phyloP scores from a whole-genome alignment of 2,329 filamentous ascomycete species.

The Didymosphaeria variabile region DNA sequence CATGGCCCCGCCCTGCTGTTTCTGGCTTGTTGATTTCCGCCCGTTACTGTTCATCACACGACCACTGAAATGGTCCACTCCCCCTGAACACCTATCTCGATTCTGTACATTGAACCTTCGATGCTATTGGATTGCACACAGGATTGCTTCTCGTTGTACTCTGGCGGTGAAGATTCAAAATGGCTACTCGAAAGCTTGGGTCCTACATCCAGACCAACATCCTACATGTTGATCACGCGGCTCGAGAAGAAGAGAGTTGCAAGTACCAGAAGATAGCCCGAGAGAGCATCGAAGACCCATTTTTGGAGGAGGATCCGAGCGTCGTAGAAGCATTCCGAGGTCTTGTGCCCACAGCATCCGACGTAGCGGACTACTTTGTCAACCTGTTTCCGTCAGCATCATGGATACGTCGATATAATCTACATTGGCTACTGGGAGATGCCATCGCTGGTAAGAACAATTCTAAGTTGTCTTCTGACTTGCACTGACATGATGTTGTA shows the following conservation, averaged over 20 bases:
- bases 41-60: not conserved
- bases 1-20: not conserved
- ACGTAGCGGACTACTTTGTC: constrained; percentile 33
- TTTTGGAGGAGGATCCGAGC: constrained; percentile 41
- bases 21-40: not conserved
- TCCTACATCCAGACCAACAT: constrained; percentile 18
- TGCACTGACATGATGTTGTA: constrained; percentile 19
- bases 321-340: constrained; percentile 38
- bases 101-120: not conserved
- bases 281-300: constrained; percentile 32
- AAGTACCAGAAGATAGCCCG: constrained; percentile 28
- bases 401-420: constrained; percentile 41
- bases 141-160: not conserved
- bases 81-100: not conserved
- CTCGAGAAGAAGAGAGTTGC: constrained; percentile 24
- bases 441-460: constrained; percentile 38
- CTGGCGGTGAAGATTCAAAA: not conserved
- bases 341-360: constrained; percentile 34
- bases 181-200: constrained; percentile 2
- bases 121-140: not conserved
- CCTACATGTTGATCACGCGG: constrained; percentile 25
- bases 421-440: constrained; percentile 44
- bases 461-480: not conserved
- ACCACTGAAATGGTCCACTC: not conserved
- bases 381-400: constrained; percentile 39